Evolutionary conservation across 345 rosid genomes (phyloP).

Genomic region (Salix viminalis): DNA sequence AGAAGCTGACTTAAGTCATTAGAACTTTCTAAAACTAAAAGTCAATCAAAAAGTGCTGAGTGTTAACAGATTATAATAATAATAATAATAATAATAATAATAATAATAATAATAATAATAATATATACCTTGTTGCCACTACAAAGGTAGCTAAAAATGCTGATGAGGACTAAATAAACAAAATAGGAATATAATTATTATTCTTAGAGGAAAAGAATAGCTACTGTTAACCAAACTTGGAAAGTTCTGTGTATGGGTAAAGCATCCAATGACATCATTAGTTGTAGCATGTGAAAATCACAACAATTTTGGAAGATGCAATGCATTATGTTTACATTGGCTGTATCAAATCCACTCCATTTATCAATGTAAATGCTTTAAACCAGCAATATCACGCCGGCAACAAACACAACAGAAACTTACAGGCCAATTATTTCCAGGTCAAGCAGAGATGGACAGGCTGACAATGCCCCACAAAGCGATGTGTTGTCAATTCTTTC

Average conservation of each 20-base stretch:
- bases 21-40: not conserved
- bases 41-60: not conserved
- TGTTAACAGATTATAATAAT: too few relatives aligned
- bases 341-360: not conserved
- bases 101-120: too few relatives aligned
- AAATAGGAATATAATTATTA: too few relatives aligned
- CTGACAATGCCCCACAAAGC: slow-evolving; percentile 56
- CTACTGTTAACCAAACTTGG: not conserved
- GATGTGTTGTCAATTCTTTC: slow-evolving; percentile 51
- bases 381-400: not conserved
- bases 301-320: not conserved
- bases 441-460: slow-evolving; percentile 66
- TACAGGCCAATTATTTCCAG: slow-evolving; percentile 86
- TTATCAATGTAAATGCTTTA: slow-evolving; percentile 1
- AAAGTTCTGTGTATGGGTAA: too few relatives aligned
- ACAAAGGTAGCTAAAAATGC: not conserved
- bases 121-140: not conserved
- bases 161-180: not conserved
- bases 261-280: not conserved
- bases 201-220: not conserved
- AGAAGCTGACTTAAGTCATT: not conserved
- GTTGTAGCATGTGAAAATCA: not conserved
- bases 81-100: too few relatives aligned
- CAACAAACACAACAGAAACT: slow-evolving; percentile 32
- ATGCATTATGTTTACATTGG: not conserved